A percentile compares a stretch with the other conserved stretches of the same genome.
phyloP scores from a whole-genome alignment of 2,329 filamentous ascomycete genomes.

The Ophiostoma perfectum region DNA sequence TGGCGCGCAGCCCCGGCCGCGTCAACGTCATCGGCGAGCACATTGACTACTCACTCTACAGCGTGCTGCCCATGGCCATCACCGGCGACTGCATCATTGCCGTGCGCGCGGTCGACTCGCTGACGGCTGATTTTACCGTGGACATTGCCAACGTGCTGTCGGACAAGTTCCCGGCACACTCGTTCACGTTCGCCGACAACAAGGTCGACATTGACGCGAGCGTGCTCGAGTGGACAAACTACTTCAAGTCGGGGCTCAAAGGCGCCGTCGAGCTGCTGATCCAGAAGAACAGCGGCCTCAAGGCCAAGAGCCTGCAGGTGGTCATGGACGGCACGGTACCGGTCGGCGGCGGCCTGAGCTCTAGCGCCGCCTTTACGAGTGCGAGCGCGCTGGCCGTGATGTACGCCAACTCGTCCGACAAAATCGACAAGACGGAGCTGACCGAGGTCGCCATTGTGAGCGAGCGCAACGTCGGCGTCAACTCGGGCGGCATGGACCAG shows the following conservation, averaged over 20 bases:
- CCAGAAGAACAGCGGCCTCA: slow-evolving; percentile 44
- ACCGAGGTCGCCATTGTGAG: slow-evolving; percentile 92
- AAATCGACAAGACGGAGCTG: slow-evolving; percentile 84
- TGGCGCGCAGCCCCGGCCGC: slow-evolving; percentile 83
- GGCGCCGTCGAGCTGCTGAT: slow-evolving; percentile 72
- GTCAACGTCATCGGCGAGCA: slow-evolving; percentile 99
- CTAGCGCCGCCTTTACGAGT: slow-evolving; percentile 89
- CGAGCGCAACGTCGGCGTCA: slow-evolving; percentile 89
- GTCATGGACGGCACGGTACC: slow-evolving; percentile 89
- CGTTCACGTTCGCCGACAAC: slow-evolving; percentile 63
- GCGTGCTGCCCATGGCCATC: slow-evolving; percentile 92
- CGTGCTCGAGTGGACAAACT: slow-evolving; percentile 93
- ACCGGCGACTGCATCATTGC: slow-evolving; percentile 87
- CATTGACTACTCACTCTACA: slow-evolving; percentile 97
- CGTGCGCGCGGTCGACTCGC: slow-evolving; percentile 44
- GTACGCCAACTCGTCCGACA: slow-evolving; percentile 59
- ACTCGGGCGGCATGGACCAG: slow-evolving; percentile 98
- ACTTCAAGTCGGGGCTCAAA: slow-evolving; percentile 87
- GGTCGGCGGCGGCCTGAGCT: slow-evolving; percentile 84
- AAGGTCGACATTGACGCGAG: slow-evolving; percentile 73
- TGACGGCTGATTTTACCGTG: slow-evolving; percentile 48
- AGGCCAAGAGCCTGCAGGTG: slow-evolving; percentile 74
- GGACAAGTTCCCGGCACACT: slow-evolving; percentile 66
- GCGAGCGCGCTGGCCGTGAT: slow-evolving; percentile 84
- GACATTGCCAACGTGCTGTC: slow-evolving; percentile 74